Evolutionary conservation across 345 rosid genomes (phyloP).

Genomic region (Citrus reticulata): DNA sequence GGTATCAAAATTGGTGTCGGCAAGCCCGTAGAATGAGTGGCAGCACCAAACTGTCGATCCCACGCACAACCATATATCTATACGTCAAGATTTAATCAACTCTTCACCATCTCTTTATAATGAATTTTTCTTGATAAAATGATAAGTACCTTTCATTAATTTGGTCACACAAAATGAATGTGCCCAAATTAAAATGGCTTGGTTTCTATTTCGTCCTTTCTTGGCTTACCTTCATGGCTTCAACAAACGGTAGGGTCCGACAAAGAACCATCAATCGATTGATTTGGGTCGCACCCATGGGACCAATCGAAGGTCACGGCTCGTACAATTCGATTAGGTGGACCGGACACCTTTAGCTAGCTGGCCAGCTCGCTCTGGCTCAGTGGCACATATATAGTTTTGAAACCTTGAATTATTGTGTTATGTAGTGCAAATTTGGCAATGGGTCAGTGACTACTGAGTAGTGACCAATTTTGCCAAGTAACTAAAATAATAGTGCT

Average conservation of each 20-base stretch:
- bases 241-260: not conserved
- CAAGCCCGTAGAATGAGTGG: not conserved
- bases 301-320: slow-evolving; percentile 10
- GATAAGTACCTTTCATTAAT: not conserved
- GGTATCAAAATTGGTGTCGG: slow-evolving; percentile 12
- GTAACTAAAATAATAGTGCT: slow-evolving; percentile 2
- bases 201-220: not conserved
- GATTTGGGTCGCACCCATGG: not conserved
- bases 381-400: too few species aligned
- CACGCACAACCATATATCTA: not conserved
- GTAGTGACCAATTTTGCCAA: slow-evolving; percentile 13
- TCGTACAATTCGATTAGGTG: slow-evolving; percentile 5
- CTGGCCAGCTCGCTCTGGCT: not conserved
- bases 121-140: not conserved
- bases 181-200: not conserved
- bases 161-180: not conserved
- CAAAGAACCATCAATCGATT: too few species aligned
- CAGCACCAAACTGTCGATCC: slow-evolving; percentile 8
- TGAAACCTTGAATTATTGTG: not conserved
- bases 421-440: not conserved
- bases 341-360: not conserved
- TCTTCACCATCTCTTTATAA: not conserved
- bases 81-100: not conserved
- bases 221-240: not conserved
- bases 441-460: not conserved